phyloP scores from a whole-genome alignment of 306 rosid genomes.

The Trifolium fragiferum region DNA sequence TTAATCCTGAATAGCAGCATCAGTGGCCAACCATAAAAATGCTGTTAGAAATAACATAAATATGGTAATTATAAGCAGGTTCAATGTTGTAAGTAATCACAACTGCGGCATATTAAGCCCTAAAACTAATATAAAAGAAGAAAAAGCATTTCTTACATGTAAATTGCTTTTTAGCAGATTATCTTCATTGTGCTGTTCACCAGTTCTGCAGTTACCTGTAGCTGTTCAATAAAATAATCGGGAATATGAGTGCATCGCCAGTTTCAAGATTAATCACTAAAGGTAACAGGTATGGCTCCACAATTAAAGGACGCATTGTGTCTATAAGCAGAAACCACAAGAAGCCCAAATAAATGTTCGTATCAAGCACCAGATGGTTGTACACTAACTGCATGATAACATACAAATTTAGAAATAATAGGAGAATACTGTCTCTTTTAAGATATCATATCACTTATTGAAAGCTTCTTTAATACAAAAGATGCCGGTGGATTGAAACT shows the following conservation, averaged over 20 bases:
- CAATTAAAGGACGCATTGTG: slow-evolving; percentile 4
- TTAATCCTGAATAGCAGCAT: slow-evolving; percentile 1
- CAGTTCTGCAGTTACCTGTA: slow-evolving; percentile 33
- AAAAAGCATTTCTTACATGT: slow-evolving; percentile 45
- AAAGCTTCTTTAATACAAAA: slow-evolving; percentile 3
- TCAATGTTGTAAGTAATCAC: not conserved
- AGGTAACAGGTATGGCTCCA: not conserved
- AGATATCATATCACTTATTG: not conserved
- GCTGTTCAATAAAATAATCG: slow-evolving; percentile 16
- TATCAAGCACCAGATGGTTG: slow-evolving; percentile 9
- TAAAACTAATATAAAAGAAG: not conserved
- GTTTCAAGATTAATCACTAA: slow-evolving; percentile 28
- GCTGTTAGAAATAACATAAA: not conserved
- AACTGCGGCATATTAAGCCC: not conserved
- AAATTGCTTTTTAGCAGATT: slow-evolving; percentile 15
- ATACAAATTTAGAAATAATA: slow-evolving; percentile 3
- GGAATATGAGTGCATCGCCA: slow-evolving; percentile 27
- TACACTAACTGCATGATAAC: not conserved
- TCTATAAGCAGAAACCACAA: slow-evolving; percentile 36
- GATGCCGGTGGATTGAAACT: not conserved
- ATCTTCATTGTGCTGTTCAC: slow-evolving; percentile 38
- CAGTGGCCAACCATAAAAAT: not conserved
- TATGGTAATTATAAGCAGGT: not conserved
- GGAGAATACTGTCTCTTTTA: slow-evolving; percentile 21
- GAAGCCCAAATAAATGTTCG: slow-evolving; percentile 6